Evolutionary conservation across 176 grass and related monocot species (phyloP).

Genomic region (Oryza coarctata): DNA sequence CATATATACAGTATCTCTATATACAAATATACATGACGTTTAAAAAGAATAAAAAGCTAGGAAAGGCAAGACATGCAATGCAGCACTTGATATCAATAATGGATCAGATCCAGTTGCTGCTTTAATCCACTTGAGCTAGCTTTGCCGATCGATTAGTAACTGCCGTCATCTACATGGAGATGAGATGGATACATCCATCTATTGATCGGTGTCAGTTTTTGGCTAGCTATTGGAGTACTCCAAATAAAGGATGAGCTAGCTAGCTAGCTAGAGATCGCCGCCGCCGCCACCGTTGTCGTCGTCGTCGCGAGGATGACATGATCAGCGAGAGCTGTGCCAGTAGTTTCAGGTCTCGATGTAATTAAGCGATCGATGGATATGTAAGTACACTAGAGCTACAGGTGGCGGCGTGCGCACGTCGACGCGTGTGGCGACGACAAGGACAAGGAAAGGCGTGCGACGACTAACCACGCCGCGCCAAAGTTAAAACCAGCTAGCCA

Average conservation of each 20-base stretch:
- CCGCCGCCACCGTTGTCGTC: neutral
- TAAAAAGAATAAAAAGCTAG: neutral
- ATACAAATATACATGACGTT: neutral
- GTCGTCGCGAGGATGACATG: neutral
- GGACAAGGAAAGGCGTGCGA: neutral
- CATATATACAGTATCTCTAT: too few species aligned
- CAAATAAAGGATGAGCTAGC: neutral
- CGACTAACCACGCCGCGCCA: neutral
- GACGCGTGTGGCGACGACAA: slow-evolving; percentile 26
- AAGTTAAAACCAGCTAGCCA: neutral
- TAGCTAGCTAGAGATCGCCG: too few species aligned
- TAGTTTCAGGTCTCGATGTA: neutral
- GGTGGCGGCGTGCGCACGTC: slow-evolving; percentile 30
- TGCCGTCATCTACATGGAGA: neutral
- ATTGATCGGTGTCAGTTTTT: neutral
- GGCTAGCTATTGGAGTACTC: neutral
- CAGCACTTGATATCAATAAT: neutral
- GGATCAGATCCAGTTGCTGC: neutral
- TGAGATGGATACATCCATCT: neutral
- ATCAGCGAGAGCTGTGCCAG: neutral
- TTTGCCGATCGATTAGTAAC: neutral
- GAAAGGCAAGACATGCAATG: neutral
- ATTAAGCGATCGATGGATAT: neutral
- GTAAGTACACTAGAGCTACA: neutral
- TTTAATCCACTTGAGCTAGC: neutral